A percentile compares a stretch with the other conserved stretches of the same genome.
These are phyloP conservation scores for Backusella circina DNA, from an alignment of 192 early-diverging fungal species.

Conservation along the genomic window DNA sequence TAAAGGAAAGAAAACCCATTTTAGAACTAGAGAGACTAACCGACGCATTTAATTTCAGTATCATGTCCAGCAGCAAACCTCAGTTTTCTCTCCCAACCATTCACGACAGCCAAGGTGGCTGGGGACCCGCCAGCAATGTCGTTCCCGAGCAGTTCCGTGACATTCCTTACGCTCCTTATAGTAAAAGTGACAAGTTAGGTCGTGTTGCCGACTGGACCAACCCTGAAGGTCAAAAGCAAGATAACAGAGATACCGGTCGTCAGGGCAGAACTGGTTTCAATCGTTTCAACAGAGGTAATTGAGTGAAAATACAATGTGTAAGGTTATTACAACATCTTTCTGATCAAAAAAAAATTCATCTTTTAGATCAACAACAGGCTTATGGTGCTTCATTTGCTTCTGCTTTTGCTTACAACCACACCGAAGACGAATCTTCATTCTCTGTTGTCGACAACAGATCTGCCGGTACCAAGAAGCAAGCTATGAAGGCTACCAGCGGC, in stretches of 20 bases:
- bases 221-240: conserved; percentile 50
- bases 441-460: conserved; percentile 85
- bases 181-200: conserved; percentile 92
- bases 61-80: conserved; percentile 21
- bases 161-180: conserved; percentile 94
- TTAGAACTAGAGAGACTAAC: neutral
- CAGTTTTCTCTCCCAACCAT: conserved; percentile 76
- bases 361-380: conserved; percentile 61
- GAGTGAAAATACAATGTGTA: neutral
- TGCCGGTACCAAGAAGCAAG: conserved; percentile 60
- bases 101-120: conserved; percentile 80
- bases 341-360: neutral
- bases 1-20: neutral
- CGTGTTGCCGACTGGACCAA: conserved; percentile 92
- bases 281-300: conserved; percentile 35
- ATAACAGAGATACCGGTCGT: conserved; percentile 57
- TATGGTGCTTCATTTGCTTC: conserved; percentile 83
- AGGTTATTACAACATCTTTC: neutral
- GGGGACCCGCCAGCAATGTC: conserved; percentile 76
- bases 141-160: conserved; percentile 64
- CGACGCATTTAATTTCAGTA: neutral
- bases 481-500: conserved; percentile 44
- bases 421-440: conserved; percentile 93
- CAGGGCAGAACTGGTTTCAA: conserved; percentile 40
- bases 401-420: conserved; percentile 85